Conservation (phyloP, 305 asterid species). For the Ajuga reptans region DNA sequence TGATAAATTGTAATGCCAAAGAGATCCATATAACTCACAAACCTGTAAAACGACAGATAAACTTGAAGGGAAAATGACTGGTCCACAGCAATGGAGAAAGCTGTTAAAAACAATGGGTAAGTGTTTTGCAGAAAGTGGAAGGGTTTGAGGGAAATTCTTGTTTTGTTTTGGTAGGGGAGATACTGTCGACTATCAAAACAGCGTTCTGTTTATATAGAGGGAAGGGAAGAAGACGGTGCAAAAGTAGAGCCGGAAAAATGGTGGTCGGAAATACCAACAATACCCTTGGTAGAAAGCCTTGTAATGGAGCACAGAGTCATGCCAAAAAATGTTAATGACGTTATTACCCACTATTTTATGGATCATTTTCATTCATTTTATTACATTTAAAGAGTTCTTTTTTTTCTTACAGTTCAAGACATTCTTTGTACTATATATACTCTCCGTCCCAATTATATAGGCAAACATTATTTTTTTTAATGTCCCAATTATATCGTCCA, state of each 20-base stretch:
- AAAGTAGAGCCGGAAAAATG: neutral
- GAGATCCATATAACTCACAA: slow-evolving; percentile 7
- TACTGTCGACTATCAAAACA: neutral
- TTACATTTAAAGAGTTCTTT: neutral
- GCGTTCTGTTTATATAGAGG: slow-evolving; percentile 7
- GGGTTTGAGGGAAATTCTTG: neutral
- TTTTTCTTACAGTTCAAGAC: too few relatives aligned
- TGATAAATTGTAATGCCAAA: too few relatives aligned
- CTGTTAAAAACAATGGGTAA: neutral
- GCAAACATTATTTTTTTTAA: too few relatives aligned
- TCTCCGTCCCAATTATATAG: too few relatives aligned
- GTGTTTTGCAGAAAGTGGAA: slow-evolving; percentile 13
- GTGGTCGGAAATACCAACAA: slow-evolving; percentile 6
- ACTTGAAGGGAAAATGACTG: too few relatives aligned
- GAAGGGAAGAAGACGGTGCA: neutral
- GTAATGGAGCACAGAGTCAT: slow-evolving; percentile 13
- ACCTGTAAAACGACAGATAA: too few relatives aligned
- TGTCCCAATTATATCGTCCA: too few relatives aligned
- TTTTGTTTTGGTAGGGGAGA: neutral
- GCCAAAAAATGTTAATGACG: slow-evolving; percentile 21
- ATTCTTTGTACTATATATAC: too few relatives aligned
- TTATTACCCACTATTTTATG: slow-evolving; percentile 8
- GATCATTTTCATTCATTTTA: neutral
- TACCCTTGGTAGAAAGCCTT: slow-evolving; percentile 20
- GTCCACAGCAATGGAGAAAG: neutral